Evolutionary conservation across 129 eudicot genomes (phyloP), one percentile per base, ranked within the genome.

Genomic region (Daucus carota): DNA sequence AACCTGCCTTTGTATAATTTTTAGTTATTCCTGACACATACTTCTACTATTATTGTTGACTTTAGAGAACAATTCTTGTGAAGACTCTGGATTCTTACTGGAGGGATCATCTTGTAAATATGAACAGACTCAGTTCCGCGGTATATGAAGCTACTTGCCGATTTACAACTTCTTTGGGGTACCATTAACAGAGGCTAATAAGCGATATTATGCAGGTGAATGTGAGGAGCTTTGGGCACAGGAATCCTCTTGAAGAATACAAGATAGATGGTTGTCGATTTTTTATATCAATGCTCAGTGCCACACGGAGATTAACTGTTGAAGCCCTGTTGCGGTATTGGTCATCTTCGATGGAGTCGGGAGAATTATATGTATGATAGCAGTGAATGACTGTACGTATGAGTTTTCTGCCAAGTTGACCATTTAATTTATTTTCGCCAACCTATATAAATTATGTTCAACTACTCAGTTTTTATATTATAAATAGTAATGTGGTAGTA

Each of bases 41-140:
- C 76, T 36, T 68, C 18, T 45, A 48, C 26, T 15, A 22, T 52
- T 54, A 32, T 5, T 60, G 54, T 57, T 73, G 80, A 74, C 77
- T 77, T 48, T 87, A 94, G 98, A 94, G 93, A 82, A 86, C 88
- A 44, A 93, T 85, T 82, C 85, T 94, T 70, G 87, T 91, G 90
- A 87, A 91, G 86, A 87, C 98, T 29, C 83, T 94, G 36, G 98
- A 94, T 84, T 84, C 88, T 83, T 94, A 89, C 81, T 94, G 99
- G 99, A 91, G 88, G 88, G 99, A 94, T 82, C 97, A 94, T 86
- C 97, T 94, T 69, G 96, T 94, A 71, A 94, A 91, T 87, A 94
- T 94, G 99, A 94, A 94, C 85, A 81, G 92, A 75, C 94, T 94
- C 73, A 89, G 87, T 79, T 91, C 97, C 57, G 97, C 97, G 93